These are phyloP conservation scores for Ceratocystis ficicola DNA, from an alignment of 2,329 filamentous ascomycete genomes.

Conservation along the genomic window DNA sequence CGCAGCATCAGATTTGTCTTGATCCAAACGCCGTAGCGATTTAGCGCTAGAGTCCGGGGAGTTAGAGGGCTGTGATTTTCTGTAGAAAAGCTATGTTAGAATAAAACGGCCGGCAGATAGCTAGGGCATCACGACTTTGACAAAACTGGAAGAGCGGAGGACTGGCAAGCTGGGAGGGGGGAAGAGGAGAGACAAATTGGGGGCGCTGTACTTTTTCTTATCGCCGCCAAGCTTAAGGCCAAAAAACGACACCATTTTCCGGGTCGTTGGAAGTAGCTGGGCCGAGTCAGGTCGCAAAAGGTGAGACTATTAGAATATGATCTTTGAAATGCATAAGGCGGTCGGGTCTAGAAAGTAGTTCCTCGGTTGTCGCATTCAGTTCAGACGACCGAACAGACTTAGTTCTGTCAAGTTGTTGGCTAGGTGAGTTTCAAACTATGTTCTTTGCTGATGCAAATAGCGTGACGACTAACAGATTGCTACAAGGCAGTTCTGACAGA, in stretches of 20 bases:
- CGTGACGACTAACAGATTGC: neutral
- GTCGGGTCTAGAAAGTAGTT: neutral
- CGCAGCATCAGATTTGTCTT: neutral
- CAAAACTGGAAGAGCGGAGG: conserved; percentile 16
- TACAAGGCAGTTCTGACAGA: neutral
- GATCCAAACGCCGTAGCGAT: neutral
- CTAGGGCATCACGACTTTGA: neutral
- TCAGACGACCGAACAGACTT: neutral
- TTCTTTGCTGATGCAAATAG: conserved; percentile 1
- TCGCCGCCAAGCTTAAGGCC: conserved; percentile 44
- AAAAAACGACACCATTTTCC: conserved; percentile 44
- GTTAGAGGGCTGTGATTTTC: conserved; percentile 14
- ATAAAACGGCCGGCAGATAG: neutral
- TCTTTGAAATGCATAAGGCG: neutral
- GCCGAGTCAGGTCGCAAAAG: neutral
- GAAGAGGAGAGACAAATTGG: neutral
- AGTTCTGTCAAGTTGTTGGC: neutral
- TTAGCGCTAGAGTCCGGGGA: conserved; percentile 12
- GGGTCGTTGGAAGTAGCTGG: conserved; percentile 13
- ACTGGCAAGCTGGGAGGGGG: too few relatives aligned
- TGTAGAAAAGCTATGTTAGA: neutral
- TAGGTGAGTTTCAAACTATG: neutral
- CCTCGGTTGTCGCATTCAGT: neutral
- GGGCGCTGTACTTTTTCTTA: conserved; percentile 43
- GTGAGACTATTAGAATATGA: neutral